Percentiles rank a stretch among this genome's conserved stretches.
Conservation (phyloP, 768 basidiomycete species). For the Gautieria morchelliformis region DNA sequence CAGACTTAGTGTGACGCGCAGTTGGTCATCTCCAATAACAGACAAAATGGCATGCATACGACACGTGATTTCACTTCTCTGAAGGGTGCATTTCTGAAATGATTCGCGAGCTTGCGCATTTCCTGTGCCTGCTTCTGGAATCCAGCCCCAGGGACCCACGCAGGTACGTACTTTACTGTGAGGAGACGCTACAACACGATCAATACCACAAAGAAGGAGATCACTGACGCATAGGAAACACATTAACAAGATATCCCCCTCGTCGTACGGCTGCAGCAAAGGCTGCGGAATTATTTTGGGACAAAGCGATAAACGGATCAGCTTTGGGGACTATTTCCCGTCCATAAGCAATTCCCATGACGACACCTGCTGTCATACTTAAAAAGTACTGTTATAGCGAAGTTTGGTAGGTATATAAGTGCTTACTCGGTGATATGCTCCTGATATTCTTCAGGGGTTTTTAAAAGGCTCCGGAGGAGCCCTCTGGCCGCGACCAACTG, state of each 20-base stretch:
- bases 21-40: too few relatives aligned
- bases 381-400: not conserved
- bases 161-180: constrained; percentile 12
- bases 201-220: not conserved
- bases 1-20: too few relatives aligned
- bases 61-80: too few relatives aligned
- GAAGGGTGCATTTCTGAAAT: too few relatives aligned
- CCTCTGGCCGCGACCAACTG: constrained; percentile 28
- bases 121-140: constrained; percentile 8
- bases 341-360: constrained; percentile 3
- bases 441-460: constrained; percentile 27
- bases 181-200: not conserved
- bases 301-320: not conserved
- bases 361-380: not conserved
- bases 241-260: not conserved
- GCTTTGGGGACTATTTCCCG: not conserved
- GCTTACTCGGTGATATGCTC: constrained; percentile 22
- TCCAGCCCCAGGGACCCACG: constrained; percentile 15
- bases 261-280: not conserved
- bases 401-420: not conserved
- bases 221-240: not conserved
- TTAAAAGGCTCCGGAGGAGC: constrained; percentile 28
- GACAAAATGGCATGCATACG: too few relatives aligned
- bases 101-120: too few relatives aligned
- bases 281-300: not conserved